phyloP scores from a whole-genome alignment of 2,329 filamentous ascomycete genomes.

The Sclerotinia sclerotiorum region DNA sequence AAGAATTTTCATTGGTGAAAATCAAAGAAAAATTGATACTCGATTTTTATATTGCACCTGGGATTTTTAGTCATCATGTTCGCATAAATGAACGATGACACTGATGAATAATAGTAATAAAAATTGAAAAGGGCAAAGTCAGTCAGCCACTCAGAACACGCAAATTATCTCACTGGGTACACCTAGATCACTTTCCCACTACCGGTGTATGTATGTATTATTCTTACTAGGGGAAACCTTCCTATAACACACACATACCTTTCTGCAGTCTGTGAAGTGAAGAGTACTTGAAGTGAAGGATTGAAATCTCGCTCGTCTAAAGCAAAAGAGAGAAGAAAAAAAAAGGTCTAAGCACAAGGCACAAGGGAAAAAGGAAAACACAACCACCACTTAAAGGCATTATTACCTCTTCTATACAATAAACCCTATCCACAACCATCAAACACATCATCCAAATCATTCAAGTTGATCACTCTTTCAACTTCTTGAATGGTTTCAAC shows the following conservation, averaged over 20 bases:
- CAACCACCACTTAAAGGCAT: neutral
- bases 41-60: neutral
- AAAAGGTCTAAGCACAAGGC: conserved; percentile 12
- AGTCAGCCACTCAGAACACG: neutral
- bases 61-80: neutral
- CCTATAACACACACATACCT: neutral
- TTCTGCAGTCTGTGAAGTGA: neutral
- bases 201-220: too few relatives aligned
- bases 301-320: conserved; percentile 3
- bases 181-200: neutral
- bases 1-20: neutral
- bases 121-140: neutral
- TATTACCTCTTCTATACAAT: neutral
- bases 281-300: neutral
- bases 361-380: neutral
- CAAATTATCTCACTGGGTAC: neutral
- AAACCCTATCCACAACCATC: neutral
- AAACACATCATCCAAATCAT: conserved; percentile 16
- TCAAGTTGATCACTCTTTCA: conserved; percentile 23
- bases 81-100: too few relatives aligned
- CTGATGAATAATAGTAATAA: neutral
- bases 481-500: conserved; percentile 21
- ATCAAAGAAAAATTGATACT: neutral
- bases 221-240: too few relatives aligned
- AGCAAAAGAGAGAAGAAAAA: neutral